These are phyloP conservation scores for Emericellopsis cladophorae DNA, from an alignment of 2,329 filamentous ascomycete genomes.

Conservation along the genomic window DNA sequence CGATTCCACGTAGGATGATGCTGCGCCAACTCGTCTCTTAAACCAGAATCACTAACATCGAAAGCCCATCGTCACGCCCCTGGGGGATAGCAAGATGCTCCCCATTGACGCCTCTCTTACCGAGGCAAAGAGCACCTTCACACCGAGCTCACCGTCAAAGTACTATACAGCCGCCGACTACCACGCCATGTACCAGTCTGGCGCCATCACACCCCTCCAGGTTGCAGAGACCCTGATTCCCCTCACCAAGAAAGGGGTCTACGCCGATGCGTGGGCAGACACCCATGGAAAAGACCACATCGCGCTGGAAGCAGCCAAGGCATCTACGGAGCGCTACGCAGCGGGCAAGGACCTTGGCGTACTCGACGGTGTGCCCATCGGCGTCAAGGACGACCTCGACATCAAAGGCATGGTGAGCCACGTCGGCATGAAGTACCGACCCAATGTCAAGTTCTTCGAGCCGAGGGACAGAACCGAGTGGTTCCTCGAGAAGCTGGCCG, in stretches of 20 bases:
- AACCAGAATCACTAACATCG: background rate
- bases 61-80: conserved; percentile 44
- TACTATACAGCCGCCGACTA: conserved; percentile 69
- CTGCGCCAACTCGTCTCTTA: background rate
- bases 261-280: conserved; percentile 63
- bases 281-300: conserved; percentile 42
- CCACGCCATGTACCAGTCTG: conserved; percentile 58
- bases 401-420: conserved; percentile 58
- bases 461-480: conserved; percentile 46
- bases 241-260: conserved; percentile 54
- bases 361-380: conserved; percentile 72
- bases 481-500: conserved; percentile 32
- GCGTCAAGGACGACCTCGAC: conserved; percentile 71
- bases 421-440: conserved; percentile 49
- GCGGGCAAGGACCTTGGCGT: conserved; percentile 51
- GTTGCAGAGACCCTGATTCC: conserved; percentile 62
- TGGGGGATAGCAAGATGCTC: conserved; percentile 24
- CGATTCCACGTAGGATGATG: conserved; percentile 33
- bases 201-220: conserved; percentile 56
- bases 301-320: conserved; percentile 55
- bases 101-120: conserved; percentile 27
- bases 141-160: conserved; percentile 23
- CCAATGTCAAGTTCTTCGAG: conserved; percentile 35
- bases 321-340: conserved; percentile 61
- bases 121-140: conserved; percentile 18